Evolutionary conservation across 1,284 basidiomycete species (phyloP).

Genomic region (Somion occarium): DNA sequence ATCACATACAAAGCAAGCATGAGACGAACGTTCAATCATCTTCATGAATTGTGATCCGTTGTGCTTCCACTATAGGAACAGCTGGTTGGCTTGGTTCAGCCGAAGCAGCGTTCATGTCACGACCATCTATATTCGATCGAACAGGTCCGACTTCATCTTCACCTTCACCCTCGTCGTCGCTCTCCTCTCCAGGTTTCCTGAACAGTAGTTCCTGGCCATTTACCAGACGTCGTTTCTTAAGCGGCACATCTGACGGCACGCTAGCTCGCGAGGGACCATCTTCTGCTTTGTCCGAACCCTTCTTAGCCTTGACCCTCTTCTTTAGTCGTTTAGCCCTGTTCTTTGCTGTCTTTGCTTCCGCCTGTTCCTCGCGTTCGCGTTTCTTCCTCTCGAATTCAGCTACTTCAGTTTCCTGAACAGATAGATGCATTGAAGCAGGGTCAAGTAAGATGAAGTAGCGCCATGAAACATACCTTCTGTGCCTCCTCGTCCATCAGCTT

Average conservation of each 20-base stretch:
- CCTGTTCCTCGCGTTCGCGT: slow-evolving; percentile 55
- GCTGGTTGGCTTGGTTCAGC: slow-evolving; percentile 9
- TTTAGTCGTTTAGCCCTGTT: slow-evolving; percentile 89
- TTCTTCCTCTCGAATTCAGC: slow-evolving; percentile 67
- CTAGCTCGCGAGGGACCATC: slow-evolving; percentile 16
- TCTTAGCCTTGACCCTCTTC: slow-evolving; percentile 71
- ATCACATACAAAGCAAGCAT: background rate
- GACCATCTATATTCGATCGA: slow-evolving; percentile 9
- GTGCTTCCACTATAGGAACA: slow-evolving; percentile 30
- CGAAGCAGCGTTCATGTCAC: slow-evolving; percentile 13
- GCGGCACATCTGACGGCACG: slow-evolving; percentile 25
- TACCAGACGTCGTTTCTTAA: slow-evolving; percentile 49
- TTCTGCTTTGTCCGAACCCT: slow-evolving; percentile 21
- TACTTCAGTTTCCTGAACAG: slow-evolving; percentile 54
- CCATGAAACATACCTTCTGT: slow-evolving; percentile 54
- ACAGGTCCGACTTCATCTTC: slow-evolving; percentile 25
- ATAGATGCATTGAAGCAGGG: background rate
- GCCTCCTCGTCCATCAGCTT: slow-evolving; percentile 86
- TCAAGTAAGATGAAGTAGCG: background rate
- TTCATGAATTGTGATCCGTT: slow-evolving; percentile 47
- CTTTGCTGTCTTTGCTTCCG: slow-evolving; percentile 87
- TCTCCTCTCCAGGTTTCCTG: slow-evolving; percentile 48
- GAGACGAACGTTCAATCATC: slow-evolving; percentile 32
- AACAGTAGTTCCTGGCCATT: slow-evolving; percentile 59
- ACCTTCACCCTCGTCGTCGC: slow-evolving; percentile 36